Evolutionary conservation across 78 protist species (phyloP), one percentile per base, ranked within the genome.

Genomic region (Dictyostelium intermedium): DNA sequence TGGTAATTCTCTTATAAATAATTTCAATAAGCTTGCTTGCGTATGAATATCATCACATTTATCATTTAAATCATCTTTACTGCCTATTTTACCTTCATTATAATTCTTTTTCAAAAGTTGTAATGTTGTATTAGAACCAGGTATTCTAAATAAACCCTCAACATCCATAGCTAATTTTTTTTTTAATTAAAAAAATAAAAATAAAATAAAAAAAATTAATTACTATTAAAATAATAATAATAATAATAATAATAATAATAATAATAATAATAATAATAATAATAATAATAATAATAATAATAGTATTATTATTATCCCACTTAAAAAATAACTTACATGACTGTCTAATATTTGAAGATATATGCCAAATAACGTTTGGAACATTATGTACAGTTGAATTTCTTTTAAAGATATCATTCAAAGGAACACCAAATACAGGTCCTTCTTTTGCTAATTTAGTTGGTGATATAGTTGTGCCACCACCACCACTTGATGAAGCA

Each of bases 1-100:
- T 0, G 96, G 94, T 61, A 94, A 60, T 61, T 94, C 96, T 41
- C 96, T 32, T 1, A 94, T 70, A 41, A 37, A 94, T 20, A 86
- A 80, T 76, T 94, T 94, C 30, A 94, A 66, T 23, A 94, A 63
- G 30, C 84, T 60, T 30, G 96, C 96, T 30, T 86, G 89, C 2
- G 96, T 92, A 32, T 92, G 96, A 14, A 86, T 80, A 81, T 92
- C 96, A 23, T 66, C 81, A 34, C 53, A 78, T 78, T 34, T 80
- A 5, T 35, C 50, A 10, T 27, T 25, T 35, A 89, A 20, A 18
- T 80, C 56, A 7, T 78, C 80, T 27, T 61, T 69, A 8, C 61
- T 39, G 8, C 34, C 7, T 14, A 89, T 89, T 60, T 89, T 89
- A 5, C 94, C 94, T 45, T 78, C 81, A 66, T 89, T 80, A 34